A percentile compares a stretch with the other conserved stretches of the same genome.
phyloP scores from a whole-genome alignment of 2,329 filamentous ascomycete genomes.

The Dothiorella sarmentorum region DNA sequence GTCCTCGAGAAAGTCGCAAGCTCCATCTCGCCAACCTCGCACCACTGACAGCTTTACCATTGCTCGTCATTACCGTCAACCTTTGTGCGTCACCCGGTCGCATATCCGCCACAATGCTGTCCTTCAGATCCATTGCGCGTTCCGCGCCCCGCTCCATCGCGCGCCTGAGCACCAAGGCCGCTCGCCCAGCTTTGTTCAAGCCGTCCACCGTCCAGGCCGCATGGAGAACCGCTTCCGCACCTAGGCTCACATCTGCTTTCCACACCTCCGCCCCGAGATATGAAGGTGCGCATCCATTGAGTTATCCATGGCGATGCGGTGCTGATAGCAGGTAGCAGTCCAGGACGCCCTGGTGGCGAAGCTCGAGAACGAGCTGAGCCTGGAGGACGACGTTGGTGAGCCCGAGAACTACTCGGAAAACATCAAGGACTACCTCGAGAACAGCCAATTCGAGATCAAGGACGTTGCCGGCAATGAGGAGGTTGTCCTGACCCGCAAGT shows the following conservation, averaged over 20 bases:
- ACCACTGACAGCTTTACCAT: not conserved
- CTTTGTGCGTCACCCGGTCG: not conserved
- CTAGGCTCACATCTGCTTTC: slow-evolving; percentile 40
- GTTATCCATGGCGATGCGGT: not conserved
- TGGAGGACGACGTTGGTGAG: slow-evolving; percentile 38
- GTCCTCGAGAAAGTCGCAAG: slow-evolving; percentile 1
- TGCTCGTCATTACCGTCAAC: too few relatives aligned
- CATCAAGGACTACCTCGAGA: slow-evolving; percentile 84
- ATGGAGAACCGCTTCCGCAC: slow-evolving; percentile 30
- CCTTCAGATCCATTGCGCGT: slow-evolving; percentile 45
- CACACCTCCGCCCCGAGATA: slow-evolving; percentile 39
- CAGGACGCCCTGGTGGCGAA: slow-evolving; percentile 83
- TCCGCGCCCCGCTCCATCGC: slow-evolving; percentile 42
- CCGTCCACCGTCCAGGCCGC: slow-evolving; percentile 33
- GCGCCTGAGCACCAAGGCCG: slow-evolving; percentile 39
- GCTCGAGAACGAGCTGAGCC: slow-evolving; percentile 76
- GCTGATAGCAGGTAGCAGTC: slow-evolving; percentile 22
- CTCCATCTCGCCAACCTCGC: not conserved
- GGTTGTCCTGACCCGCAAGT: slow-evolving; percentile 76
- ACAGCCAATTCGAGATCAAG: slow-evolving; percentile 73
- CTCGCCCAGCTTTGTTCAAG: slow-evolving; percentile 32
- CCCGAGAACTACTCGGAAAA: slow-evolving; percentile 69
- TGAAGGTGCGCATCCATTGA: slow-evolving; percentile 25
- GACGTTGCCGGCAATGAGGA: slow-evolving; percentile 85
- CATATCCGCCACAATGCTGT: slow-evolving; percentile 38